phyloP scores from a whole-genome alignment of 192 early-diverging fungal genomes.

The Coemansia sp. region DNA sequence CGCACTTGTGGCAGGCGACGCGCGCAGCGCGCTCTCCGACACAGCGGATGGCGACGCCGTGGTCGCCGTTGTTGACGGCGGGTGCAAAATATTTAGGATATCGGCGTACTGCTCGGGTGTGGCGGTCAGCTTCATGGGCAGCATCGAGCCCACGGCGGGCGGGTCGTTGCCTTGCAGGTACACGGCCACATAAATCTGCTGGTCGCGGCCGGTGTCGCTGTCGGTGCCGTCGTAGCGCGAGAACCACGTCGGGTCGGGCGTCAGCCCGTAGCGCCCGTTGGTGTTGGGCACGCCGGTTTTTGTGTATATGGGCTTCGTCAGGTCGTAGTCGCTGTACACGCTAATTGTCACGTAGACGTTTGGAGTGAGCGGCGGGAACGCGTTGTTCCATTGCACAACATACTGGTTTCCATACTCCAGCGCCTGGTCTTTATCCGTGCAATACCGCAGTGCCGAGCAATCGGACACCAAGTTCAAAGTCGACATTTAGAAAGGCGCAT shows the following conservation, averaged over 20 bases:
- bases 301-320: conserved; percentile 18
- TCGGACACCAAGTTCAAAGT: conserved; percentile 18
- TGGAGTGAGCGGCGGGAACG: conserved; percentile 33
- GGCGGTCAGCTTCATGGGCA: conserved; percentile 36
- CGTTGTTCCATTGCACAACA: conserved; percentile 46
- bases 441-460: conserved; percentile 39
- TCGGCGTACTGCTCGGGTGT: conserved; percentile 32
- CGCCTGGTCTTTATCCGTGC: conserved; percentile 14
- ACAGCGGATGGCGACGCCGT: not conserved
- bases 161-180: conserved; percentile 46
- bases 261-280: conserved; percentile 28
- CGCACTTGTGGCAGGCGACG: not conserved
- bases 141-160: conserved; percentile 26
- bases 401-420: conserved; percentile 31
- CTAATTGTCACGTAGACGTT: conserved; percentile 25
- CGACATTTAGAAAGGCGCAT: conserved; percentile 10
- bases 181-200: conserved; percentile 36
- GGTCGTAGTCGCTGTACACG: conserved; percentile 44
- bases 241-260: conserved; percentile 33
- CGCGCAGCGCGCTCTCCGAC: not conserved
- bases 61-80: not conserved
- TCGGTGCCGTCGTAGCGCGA: conserved; percentile 34
- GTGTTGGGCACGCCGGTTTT: conserved; percentile 13
- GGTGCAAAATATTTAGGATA: conserved; percentile 34
- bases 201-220: conserved; percentile 12